Conservation (phyloP, 1,139 yeast species). For the Pneumocystis jirovecii region DNA sequence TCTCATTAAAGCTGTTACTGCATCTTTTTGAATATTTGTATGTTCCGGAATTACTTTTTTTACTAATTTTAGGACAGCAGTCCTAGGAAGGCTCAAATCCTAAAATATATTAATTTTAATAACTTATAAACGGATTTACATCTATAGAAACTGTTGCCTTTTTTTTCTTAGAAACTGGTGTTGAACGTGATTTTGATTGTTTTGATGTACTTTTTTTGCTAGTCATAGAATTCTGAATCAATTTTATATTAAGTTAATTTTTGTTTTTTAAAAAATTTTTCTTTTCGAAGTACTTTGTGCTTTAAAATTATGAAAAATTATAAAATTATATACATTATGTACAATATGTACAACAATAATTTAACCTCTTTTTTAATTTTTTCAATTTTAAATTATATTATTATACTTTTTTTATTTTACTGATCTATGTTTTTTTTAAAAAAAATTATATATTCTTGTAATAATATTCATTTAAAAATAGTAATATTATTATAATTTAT, state of each 20-base stretch:
- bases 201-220: neutral
- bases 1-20: conserved; percentile 24
- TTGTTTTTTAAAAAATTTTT: neutral
- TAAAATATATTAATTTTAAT: conserved; percentile 12
- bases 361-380: neutral
- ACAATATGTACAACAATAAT: neutral
- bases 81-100: conserved; percentile 28
- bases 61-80: conserved; percentile 25
- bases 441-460: neutral
- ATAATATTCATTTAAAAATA: neutral
- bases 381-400: neutral
- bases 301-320: neutral
- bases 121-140: neutral
- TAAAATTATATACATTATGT: too few relatives aligned
- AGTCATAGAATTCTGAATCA: neutral
- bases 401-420: neutral
- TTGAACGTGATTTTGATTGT: neutral
- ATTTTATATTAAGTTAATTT: neutral
- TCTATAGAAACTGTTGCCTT: neutral
- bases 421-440: neutral
- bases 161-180: neutral
- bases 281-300: neutral
- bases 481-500: neutral
- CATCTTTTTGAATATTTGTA: conserved; percentile 25
- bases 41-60: conserved; percentile 24